Evolutionary conservation across 331 rosid genomes (phyloP).

Genomic region (Ulmus americana): DNA sequence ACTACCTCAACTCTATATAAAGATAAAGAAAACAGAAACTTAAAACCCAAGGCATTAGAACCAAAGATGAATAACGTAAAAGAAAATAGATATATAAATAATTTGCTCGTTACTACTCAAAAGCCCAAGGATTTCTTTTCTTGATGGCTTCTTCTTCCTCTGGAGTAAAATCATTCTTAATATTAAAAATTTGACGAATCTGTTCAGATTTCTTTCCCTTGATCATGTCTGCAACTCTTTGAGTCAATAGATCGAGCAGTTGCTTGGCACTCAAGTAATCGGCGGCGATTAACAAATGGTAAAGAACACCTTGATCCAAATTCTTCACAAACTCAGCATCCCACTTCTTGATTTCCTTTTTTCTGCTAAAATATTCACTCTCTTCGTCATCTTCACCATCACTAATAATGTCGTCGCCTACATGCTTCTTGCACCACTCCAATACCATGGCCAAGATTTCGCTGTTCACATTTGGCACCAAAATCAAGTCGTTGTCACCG

Average conservation of each 20-base stretch:
- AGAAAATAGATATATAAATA: no score
- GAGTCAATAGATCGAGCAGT: background rate
- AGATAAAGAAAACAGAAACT: no score
- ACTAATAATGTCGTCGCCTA: no score
- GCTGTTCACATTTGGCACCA: background rate
- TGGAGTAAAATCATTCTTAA: conserved; percentile 6
- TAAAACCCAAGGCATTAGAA: no score
- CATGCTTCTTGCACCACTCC: conserved; percentile 14
- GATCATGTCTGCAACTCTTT: conserved; percentile 8
- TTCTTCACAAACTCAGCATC: conserved; percentile 12
- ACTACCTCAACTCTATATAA: no score
- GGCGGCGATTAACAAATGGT: conserved; percentile 1
- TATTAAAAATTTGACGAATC: conserved; percentile 5
- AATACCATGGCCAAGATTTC: conserved; percentile 2
- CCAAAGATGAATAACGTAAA: no score
- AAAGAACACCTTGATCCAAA: background rate
- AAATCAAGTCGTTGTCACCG: background rate
- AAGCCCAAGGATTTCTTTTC: background rate
- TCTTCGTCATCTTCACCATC: background rate
- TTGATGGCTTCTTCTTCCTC: background rate
- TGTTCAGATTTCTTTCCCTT: conserved; percentile 14
- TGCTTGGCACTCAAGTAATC: background rate
- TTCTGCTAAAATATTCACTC: no score
- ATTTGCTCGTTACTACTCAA: background rate
- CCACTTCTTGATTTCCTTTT: background rate